phyloP scores from a whole-genome alignment of 129 eudicot genomes.

The Centella asiatica region DNA sequence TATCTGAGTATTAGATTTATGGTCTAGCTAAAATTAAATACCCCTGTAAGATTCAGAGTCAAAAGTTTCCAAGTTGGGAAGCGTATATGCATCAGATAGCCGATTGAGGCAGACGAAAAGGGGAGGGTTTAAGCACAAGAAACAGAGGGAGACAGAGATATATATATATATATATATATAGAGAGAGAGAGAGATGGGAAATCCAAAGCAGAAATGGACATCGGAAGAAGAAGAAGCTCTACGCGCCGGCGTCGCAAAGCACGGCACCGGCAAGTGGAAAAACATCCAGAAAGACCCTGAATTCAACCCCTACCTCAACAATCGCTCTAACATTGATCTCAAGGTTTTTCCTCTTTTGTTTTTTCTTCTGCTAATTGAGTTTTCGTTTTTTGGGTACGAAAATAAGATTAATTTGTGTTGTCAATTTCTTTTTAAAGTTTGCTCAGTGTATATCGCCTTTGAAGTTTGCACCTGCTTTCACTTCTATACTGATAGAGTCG shows the following conservation, averaged over 20 bases:
- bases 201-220: slow-evolving; percentile 92
- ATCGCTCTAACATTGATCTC: slow-evolving; percentile 95
- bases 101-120: too few relatives aligned
- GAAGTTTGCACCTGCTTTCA: too few relatives aligned
- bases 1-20: too few relatives aligned
- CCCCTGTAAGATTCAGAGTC: too few relatives aligned
- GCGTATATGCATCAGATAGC: too few relatives aligned
- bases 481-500: too few relatives aligned
- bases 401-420: background rate
- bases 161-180: too few relatives aligned
- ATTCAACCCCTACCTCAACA: slow-evolving; percentile 51
- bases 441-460: too few relatives aligned
- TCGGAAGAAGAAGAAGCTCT: slow-evolving; percentile 87
- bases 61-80: too few relatives aligned
- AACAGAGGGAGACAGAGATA: background rate
- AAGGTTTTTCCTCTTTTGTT: slow-evolving; percentile 30
- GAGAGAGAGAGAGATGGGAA: slow-evolving; percentile 48
- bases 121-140: slow-evolving; percentile 10
- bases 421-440: too few relatives aligned
- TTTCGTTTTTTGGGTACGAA: background rate
- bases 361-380: background rate
- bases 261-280: slow-evolving; percentile 96
- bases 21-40: too few relatives aligned
- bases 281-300: slow-evolving; percentile 76
- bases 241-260: slow-evolving; percentile 75